Conservation (phyloP, 345 rosid genomes). For the Corchorus olitorius region DNA sequence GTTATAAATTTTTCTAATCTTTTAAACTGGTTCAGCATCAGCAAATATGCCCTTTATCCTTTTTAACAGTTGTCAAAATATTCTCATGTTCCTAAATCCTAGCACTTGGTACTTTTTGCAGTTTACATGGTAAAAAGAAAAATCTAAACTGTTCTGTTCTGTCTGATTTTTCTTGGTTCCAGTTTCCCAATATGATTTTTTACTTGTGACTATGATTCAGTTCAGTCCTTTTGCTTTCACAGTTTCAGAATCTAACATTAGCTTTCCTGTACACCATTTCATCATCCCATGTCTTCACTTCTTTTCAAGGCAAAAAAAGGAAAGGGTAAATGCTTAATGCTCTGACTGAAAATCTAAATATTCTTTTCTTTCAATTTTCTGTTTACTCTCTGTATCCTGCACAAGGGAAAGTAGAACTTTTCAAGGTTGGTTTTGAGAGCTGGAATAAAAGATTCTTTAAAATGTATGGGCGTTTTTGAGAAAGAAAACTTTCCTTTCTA, state of each 20-base stretch:
- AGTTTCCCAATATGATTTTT: background rate
- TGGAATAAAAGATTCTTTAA: conserved; percentile 17
- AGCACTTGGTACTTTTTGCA: background rate
- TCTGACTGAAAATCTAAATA: conserved; percentile 12
- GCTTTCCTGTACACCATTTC: no score
- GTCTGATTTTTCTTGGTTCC: background rate
- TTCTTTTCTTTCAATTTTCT: conserved; percentile 7
- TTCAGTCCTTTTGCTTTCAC: background rate
- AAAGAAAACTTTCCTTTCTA: background rate
- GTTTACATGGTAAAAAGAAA: background rate
- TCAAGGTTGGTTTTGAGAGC: conserved; percentile 12
- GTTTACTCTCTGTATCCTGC: background rate
- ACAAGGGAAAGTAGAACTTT: conserved; percentile 31
- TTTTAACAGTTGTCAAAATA: background rate
- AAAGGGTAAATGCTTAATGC: background rate
- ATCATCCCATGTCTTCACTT: background rate
- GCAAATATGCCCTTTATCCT: background rate
- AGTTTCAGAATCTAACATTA: background rate
- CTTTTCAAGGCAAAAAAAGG: background rate
- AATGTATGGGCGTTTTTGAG: background rate
- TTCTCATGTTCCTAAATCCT: background rate
- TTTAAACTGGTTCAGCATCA: background rate
- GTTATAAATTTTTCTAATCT: background rate
- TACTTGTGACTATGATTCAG: background rate
- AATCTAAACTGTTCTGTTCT: background rate